phyloP scores from a whole-genome alignment of 805 yeast genomes.

The Osmozyma mogii region DNA sequence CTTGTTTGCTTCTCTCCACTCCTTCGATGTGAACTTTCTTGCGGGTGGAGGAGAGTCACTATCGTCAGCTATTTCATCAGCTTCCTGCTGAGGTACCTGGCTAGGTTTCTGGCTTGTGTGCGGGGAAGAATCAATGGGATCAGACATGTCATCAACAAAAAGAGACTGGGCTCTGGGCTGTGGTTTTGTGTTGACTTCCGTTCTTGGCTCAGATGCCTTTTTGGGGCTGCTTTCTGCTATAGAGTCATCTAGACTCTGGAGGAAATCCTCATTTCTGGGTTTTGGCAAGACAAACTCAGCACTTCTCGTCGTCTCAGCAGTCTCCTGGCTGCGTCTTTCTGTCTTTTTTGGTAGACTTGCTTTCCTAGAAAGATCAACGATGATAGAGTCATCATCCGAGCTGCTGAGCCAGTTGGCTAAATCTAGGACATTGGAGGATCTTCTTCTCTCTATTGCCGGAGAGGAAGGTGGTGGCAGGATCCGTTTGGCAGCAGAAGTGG shows the following conservation, averaged over 20 bases:
- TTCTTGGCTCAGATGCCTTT: neutral
- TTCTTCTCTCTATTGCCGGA: neutral
- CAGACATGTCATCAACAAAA: conserved; percentile 2
- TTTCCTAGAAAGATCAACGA: neutral
- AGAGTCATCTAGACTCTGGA: neutral
- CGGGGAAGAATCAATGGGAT: neutral
- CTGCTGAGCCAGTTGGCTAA: conserved; percentile 12
- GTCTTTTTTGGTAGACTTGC: neutral
- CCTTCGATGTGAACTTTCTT: conserved; percentile 17
- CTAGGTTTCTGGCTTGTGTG: conserved; percentile 1
- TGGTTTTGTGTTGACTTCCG: neutral
- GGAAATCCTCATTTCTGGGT: conserved; percentile 2
- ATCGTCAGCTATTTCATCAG: conserved; percentile 2
- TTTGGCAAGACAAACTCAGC: neutral
- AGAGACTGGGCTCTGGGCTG: neutral
- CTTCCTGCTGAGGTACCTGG: conserved; percentile 1
- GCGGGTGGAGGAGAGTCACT: conserved; percentile 6
- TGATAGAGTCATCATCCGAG: conserved; percentile 12
- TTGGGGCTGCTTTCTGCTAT: neutral
- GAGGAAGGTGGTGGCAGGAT: conserved; percentile 1
- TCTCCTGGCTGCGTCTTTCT: neutral
- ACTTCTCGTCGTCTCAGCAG: neutral
- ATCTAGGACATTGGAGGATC: conserved; percentile 10
- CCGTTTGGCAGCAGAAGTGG: conserved; percentile 1
- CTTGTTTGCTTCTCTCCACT: conserved; percentile 28